A percentile compares a stretch with the other conserved stretches of the same genome.
Conservation (phyloP, 257 asterid genomes). For the Lavandula angustifolia region DNA sequence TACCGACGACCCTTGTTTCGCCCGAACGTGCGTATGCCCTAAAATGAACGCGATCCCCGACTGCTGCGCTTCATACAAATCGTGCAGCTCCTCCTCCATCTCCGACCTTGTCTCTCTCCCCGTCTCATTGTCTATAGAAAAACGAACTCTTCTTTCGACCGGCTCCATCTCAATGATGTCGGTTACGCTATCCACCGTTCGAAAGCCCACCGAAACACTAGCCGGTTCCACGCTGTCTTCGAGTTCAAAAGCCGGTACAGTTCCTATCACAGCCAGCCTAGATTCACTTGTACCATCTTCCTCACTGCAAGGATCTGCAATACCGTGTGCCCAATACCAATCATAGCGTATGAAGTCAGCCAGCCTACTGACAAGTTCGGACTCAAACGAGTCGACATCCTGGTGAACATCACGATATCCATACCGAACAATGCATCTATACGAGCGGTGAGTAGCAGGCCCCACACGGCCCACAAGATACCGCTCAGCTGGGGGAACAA, state of each 20-base stretch:
- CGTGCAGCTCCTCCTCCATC: conserved; percentile 69
- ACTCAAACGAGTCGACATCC: conserved; percentile 84
- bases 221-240: conserved; percentile 62
- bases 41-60: conserved; percentile 84
- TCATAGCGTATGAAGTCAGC: conserved; percentile 79
- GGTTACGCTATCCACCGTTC: conserved; percentile 44
- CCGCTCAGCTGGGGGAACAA: conserved; percentile 76
- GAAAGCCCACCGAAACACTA: conserved; percentile 65
- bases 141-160: conserved; percentile 55
- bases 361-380: conserved; percentile 60
- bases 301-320: conserved; percentile 33
- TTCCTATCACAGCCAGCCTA: conserved; percentile 74
- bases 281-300: conserved; percentile 57
- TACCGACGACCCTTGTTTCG: conserved; percentile 84
- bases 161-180: conserved; percentile 58
- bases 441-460: conserved; percentile 84
- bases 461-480: conserved; percentile 94
- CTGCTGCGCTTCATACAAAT: conserved; percentile 71
- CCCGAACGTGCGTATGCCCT: conserved; percentile 85
- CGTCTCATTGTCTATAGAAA: conserved; percentile 44
- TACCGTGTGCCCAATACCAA: conserved; percentile 51
- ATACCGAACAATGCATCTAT: conserved; percentile 84
- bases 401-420: conserved; percentile 96
- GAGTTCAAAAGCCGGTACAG: conserved; percentile 56
- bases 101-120: conserved; percentile 39